A percentile compares a stretch with the other conserved stretches of the same genome.
Evolutionary conservation across 2,329 filamentous ascomycete genomes (phyloP).

Genomic region (Cadophora malorum): DNA sequence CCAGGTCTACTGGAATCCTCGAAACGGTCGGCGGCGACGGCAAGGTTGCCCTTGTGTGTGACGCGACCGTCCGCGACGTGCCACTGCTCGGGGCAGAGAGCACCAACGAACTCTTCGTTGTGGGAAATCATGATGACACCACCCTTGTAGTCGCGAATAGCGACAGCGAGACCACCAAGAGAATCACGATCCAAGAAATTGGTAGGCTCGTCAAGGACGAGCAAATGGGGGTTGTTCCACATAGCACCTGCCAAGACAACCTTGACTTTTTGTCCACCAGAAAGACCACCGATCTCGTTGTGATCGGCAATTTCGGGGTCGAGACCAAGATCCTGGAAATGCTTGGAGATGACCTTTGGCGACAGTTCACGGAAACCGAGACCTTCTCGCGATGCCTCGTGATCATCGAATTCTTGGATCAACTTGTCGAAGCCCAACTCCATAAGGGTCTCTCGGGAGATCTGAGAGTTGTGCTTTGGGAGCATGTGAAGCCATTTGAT

Average conservation of each 20-base stretch:
- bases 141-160: constrained; percentile 97
- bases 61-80: constrained; percentile 89
- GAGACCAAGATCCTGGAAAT: constrained; percentile 95
- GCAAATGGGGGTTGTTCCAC: constrained; percentile 98
- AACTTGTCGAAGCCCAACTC: constrained; percentile 91
- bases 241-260: constrained; percentile 94
- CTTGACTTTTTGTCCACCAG: constrained; percentile 98
- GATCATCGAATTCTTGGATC: constrained; percentile 97
- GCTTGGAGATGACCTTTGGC: constrained; percentile 93
- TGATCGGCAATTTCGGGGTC: constrained; percentile 99
- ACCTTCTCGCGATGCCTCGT: constrained; percentile 98
- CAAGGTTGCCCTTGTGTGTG: constrained; percentile 79
- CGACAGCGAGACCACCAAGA: constrained; percentile 93
- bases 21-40: constrained; percentile 81
- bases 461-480: constrained; percentile 91
- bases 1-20: constrained; percentile 78
- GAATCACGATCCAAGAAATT: constrained; percentile 99
- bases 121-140: constrained; percentile 99
- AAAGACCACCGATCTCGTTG: constrained; percentile 95
- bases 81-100: constrained; percentile 95
- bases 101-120: constrained; percentile 98
- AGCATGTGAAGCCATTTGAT: constrained; percentile 91
- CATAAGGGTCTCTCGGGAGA: constrained; percentile 89
- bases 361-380: constrained; percentile 94
- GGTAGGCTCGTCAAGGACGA: constrained; percentile 97